Percentiles rank a stretch among this genome's conserved stretches.
Evolutionary conservation across 805 yeast genomes (phyloP).

Genomic region (Wickerhamiella occidentalis): DNA sequence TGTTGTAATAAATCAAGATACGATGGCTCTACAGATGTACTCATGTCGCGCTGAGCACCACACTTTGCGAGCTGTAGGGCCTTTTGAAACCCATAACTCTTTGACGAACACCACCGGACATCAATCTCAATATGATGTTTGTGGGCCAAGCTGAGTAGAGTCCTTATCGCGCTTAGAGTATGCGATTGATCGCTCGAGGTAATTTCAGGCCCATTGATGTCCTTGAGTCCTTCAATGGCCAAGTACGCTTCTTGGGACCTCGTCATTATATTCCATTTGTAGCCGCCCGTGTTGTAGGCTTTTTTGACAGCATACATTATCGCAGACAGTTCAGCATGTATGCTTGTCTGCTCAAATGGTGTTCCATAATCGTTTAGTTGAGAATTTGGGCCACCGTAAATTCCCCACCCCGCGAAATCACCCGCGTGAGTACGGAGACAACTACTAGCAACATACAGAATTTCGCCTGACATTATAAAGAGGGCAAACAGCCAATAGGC

Average conservation of each 20-base stretch:
- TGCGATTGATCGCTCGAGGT: not conserved
- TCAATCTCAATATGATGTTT: not conserved
- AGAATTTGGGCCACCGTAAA: not conserved
- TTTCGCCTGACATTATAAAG: not conserved
- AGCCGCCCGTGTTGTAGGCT: not conserved
- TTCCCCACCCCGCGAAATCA: conserved; percentile 2
- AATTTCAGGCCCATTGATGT: not conserved
- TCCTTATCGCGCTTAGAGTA: not conserved
- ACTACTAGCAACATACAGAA: not conserved
- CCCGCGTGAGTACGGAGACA: conserved; percentile 5
- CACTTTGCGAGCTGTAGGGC: not conserved
- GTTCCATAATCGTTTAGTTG: not conserved
- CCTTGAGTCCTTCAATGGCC: not conserved
- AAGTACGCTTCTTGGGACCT: not conserved
- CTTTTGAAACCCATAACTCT: not conserved
- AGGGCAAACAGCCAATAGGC: not conserved
- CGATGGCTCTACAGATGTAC: not conserved
- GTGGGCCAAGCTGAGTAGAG: not conserved
- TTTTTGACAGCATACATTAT: conserved; percentile 2
- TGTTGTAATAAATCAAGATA: not conserved
- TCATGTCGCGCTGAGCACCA: not conserved
- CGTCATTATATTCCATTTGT: not conserved
- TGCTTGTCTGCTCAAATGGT: conserved; percentile 1
- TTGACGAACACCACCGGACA: not conserved
- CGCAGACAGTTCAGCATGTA: conserved; percentile 2